Conservation (phyloP, 768 basidiomycete species). For the Calocera viscosa region DNA sequence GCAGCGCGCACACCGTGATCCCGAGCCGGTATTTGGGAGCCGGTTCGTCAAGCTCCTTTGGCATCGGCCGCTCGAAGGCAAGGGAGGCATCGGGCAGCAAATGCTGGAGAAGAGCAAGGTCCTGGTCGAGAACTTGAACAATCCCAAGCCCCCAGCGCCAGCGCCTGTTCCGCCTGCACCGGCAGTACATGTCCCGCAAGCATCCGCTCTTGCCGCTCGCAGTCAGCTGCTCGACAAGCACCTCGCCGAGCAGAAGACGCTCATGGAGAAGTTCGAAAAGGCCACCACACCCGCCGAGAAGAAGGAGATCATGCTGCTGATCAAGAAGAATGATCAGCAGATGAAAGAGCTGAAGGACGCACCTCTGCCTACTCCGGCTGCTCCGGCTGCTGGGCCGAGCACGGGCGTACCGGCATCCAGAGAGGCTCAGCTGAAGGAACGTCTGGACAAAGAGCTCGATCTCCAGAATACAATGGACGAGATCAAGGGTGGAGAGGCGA, state of each 20-base stretch:
- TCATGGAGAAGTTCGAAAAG: slow-evolving; percentile 57
- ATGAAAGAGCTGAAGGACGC: slow-evolving; percentile 42
- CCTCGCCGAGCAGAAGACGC: slow-evolving; percentile 75
- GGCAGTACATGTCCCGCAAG: slow-evolving; percentile 27
- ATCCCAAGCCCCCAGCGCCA: slow-evolving; percentile 18
- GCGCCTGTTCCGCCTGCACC: slow-evolving; percentile 20
- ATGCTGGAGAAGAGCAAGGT: slow-evolving; percentile 73
- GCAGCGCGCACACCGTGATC: slow-evolving; percentile 77
- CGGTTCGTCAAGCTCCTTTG: slow-evolving; percentile 93
- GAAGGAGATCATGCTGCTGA: slow-evolving; percentile 59
- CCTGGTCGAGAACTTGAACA: slow-evolving; percentile 50
- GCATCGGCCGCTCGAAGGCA: slow-evolving; percentile 87
- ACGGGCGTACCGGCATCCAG: slow-evolving; percentile 26
- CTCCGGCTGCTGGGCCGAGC: slow-evolving; percentile 28
- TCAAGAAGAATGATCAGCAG: slow-evolving; percentile 68
- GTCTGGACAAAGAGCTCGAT: slow-evolving; percentile 76
- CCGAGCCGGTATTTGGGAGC: slow-evolving; percentile 89
- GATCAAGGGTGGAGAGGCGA: slow-evolving; percentile 23
- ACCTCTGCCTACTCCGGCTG: slow-evolving; percentile 21
- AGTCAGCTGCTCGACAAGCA: slow-evolving; percentile 67
- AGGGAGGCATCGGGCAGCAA: slow-evolving; percentile 64
- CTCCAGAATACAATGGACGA: slow-evolving; percentile 35
- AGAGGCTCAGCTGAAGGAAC: slow-evolving; percentile 49
- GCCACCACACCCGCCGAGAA: slow-evolving; percentile 56
- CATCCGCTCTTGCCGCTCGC: slow-evolving; percentile 48